These are phyloP conservation scores for Aspergillus fructus DNA, from an alignment of 2,329 filamentous ascomycete genomes.

Conservation along the genomic window DNA sequence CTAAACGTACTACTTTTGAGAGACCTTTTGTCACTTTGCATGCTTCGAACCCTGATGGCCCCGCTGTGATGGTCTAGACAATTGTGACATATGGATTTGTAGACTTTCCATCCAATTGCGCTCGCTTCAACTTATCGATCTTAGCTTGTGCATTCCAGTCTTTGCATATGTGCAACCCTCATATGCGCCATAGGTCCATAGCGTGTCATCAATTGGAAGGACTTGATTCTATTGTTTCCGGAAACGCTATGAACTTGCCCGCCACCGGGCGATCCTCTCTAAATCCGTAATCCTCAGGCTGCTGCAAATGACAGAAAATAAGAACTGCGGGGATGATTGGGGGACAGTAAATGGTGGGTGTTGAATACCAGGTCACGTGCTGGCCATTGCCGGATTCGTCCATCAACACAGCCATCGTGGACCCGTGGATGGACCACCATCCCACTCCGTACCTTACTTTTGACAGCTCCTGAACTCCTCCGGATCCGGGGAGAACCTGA, in stretches of 20 bases:
- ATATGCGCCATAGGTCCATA: background rate
- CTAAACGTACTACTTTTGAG: background rate
- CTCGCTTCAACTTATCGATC: background rate
- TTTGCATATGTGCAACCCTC: too few relatives aligned
- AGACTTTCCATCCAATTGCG: background rate
- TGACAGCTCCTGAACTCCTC: background rate
- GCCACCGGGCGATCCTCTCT: background rate
- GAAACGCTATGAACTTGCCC: background rate
- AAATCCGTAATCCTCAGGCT: background rate
- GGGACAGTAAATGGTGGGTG: background rate
- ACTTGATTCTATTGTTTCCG: background rate
- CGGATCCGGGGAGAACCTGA: background rate
- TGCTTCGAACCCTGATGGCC: background rate
- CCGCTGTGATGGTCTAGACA: background rate
- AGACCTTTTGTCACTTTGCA: background rate
- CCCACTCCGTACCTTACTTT: background rate
- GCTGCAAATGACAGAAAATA: background rate
- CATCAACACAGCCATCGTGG: background rate
- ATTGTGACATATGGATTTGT: background rate
- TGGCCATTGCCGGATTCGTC: background rate
- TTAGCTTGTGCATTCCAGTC: background rate
- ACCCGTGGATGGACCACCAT: too few relatives aligned
- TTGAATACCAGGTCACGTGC: background rate
- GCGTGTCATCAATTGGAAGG: background rate
- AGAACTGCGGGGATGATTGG: background rate